Conservation (phyloP, 441 rosid species). For the Eugenia klotzschiana region DNA sequence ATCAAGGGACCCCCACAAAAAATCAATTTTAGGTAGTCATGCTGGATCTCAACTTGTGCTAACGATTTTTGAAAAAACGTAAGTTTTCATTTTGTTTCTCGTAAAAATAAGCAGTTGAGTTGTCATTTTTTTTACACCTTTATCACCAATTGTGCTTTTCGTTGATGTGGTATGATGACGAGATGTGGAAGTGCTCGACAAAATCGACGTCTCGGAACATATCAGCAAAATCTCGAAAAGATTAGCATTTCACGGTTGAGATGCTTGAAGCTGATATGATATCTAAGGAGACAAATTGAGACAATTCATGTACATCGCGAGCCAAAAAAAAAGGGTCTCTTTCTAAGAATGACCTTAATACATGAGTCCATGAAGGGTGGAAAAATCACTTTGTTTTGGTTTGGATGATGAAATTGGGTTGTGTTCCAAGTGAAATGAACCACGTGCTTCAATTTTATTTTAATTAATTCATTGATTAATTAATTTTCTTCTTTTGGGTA, state of each 20-base stretch:
- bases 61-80: no score
- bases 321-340: not conserved
- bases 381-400: not conserved
- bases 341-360: not conserved
- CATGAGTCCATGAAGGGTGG: not conserved
- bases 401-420: not conserved
- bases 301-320: not conserved
- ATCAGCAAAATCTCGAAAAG: no score
- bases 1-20: not conserved
- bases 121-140: no score
- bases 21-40: not conserved
- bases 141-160: not conserved
- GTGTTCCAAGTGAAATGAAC: not conserved
- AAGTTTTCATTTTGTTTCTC: no score
- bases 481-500: not conserved
- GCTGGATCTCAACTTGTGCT: accelerated
- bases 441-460: not conserved
- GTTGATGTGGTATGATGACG: not conserved
- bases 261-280: not conserved
- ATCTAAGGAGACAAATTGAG: not conserved
- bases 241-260: not conserved
- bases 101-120: no score
- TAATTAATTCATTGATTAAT: not conserved
- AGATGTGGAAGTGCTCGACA: not conserved
- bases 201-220: accelerated